A percentile compares a stretch with the other conserved stretches of the same genome.
These are phyloP conservation scores for Nitzschia sp. DNA, from an alignment of 108 stramenopile genomes.

Conservation along the genomic window DNA sequence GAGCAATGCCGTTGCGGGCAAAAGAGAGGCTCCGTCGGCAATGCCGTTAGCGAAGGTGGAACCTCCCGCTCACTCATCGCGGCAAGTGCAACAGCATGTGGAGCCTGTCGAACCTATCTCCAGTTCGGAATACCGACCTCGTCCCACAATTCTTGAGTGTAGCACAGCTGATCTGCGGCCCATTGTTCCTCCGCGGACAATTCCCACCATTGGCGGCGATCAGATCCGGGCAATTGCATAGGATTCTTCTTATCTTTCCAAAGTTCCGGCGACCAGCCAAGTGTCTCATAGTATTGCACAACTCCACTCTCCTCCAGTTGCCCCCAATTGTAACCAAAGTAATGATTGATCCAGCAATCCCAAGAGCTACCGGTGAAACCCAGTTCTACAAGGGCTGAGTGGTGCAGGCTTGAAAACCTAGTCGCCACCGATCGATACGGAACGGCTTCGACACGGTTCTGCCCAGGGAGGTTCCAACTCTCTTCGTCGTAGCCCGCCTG, in stretches of 20 bases:
- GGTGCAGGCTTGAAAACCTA: background rate
- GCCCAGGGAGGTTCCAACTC: slow-evolving; percentile 1
- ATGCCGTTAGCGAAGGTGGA: too few relatives aligned
- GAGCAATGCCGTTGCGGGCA: too few relatives aligned
- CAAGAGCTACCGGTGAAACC: slow-evolving; percentile 7
- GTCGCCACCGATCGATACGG: background rate
- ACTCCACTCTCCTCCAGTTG: background rate
- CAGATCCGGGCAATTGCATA: background rate
- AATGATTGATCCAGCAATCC: slow-evolving; percentile 36
- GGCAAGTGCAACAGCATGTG: too few relatives aligned
- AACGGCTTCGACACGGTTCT: background rate
- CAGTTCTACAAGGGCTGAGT: background rate
- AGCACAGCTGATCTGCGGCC: slow-evolving; percentile 9
- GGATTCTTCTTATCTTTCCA: background rate
- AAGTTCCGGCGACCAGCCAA: slow-evolving; percentile 12
- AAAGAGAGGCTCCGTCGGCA: too few relatives aligned
- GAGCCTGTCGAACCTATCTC: too few relatives aligned
- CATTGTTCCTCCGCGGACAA: background rate
- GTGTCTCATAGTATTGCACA: background rate
- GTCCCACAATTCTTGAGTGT: slow-evolving; percentile 5
- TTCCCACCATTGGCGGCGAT: background rate
- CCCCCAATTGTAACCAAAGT: slow-evolving; percentile 11
- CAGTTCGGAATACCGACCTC: background rate
- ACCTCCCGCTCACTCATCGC: too few relatives aligned
- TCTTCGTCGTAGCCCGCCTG: background rate